These are phyloP conservation scores for Sugiyamaella neomexicana DNA, from an alignment of 1,139 yeast genomes.

Conservation along the genomic window DNA sequence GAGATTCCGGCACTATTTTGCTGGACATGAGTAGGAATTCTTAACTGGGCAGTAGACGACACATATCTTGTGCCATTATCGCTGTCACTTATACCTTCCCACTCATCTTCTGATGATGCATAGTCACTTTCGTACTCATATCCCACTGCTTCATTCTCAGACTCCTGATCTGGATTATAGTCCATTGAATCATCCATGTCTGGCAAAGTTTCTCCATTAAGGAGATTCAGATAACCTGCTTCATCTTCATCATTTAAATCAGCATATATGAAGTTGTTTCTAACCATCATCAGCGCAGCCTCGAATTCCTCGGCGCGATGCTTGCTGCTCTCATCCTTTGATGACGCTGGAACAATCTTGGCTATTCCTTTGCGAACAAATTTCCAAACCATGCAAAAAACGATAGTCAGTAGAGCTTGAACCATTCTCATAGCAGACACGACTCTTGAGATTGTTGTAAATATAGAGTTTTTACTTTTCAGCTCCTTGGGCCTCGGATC, in stretches of 20 bases:
- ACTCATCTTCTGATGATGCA: slow-evolving; percentile 23
- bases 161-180: slow-evolving; percentile 26
- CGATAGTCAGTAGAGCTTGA: slow-evolving; percentile 22
- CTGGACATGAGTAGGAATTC: slow-evolving; percentile 11
- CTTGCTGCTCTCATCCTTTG: not conserved
- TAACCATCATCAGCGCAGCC: slow-evolving; percentile 18
- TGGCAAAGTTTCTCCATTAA: slow-evolving; percentile 31
- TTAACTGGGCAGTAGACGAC: slow-evolving; percentile 8
- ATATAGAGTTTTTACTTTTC: slow-evolving; percentile 6
- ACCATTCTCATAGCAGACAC: slow-evolving; percentile 27
- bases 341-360: slow-evolving; percentile 11
- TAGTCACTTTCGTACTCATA: slow-evolving; percentile 24
- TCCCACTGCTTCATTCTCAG: slow-evolving; percentile 21
- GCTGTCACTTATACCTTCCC: slow-evolving; percentile 5
- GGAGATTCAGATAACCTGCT: slow-evolving; percentile 25
- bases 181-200: slow-evolving; percentile 33
- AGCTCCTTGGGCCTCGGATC: slow-evolving; percentile 11
- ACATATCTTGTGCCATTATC: not conserved
- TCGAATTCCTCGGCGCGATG: slow-evolving; percentile 17
- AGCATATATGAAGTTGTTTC: slow-evolving; percentile 25
- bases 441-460: slow-evolving; percentile 23
- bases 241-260: slow-evolving; percentile 23
- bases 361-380: slow-evolving; percentile 1
- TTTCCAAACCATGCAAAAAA: slow-evolving; percentile 18
- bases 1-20: not conserved